These are phyloP conservation scores for Mycena filopes DNA, from an alignment of 768 basidiomycete species.

Conservation along the genomic window DNA sequence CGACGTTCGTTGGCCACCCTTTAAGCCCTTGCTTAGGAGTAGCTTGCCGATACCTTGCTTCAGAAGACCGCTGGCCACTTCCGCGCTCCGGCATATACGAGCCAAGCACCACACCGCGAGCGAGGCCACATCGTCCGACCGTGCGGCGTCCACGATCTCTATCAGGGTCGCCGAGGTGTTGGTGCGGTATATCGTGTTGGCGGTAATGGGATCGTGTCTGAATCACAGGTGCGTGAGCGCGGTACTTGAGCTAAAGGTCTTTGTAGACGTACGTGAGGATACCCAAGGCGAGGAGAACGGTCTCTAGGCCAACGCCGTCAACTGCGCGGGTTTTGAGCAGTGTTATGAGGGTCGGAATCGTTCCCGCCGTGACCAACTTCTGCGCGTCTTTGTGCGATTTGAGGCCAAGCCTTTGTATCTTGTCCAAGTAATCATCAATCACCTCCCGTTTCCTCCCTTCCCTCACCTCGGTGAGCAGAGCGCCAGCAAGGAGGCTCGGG, in stretches of 20 bases:
- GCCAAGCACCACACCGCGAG: conserved; percentile 39
- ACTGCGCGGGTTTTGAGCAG: conserved; percentile 40
- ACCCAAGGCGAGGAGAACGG: conserved; percentile 37
- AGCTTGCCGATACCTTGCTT: conserved; percentile 34
- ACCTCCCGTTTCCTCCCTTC: conserved; percentile 35
- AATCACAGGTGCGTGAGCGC: background rate
- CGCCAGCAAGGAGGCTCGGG: conserved; percentile 38
- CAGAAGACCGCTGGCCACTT: conserved; percentile 39
- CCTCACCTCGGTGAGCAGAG: conserved; percentile 38
- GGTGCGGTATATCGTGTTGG: conserved; percentile 42
- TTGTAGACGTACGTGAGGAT: conserved; percentile 35
- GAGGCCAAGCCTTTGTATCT: conserved; percentile 34
- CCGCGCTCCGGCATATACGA: conserved; percentile 36
- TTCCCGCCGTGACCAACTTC: conserved; percentile 41
- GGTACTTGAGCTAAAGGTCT: background rate
- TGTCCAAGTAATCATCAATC: conserved; percentile 37
- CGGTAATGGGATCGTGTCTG: conserved; percentile 38
- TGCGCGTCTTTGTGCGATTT: conserved; percentile 39
- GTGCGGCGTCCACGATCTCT: conserved; percentile 35
- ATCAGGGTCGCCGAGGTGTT: conserved; percentile 37
- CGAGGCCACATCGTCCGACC: conserved; percentile 35
- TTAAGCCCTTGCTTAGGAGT: conserved; percentile 34
- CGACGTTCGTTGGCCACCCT: conserved; percentile 29
- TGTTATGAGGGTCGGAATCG: conserved; percentile 36
- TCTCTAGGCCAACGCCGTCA: conserved; percentile 36